phyloP scores from a whole-genome alignment of 768 basidiomycete species.

The Agrocybe chaxingu region DNA sequence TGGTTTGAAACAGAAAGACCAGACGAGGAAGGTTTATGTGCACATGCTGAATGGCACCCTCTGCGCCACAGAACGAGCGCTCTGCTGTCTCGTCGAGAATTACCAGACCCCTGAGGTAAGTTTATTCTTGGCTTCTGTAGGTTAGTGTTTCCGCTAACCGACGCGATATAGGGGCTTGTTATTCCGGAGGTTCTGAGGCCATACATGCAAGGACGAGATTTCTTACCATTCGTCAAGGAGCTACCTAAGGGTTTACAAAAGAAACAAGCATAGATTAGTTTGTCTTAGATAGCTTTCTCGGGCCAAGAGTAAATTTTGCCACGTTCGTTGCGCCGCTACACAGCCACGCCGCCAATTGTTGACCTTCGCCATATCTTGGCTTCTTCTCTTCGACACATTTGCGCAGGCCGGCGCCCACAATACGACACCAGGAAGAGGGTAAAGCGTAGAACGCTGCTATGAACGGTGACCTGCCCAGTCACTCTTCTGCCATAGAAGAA shows the following conservation, averaged over 20 bases:
- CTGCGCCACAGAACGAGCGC: conserved; percentile 93
- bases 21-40: conserved; percentile 89
- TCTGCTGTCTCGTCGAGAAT: conserved; percentile 98
- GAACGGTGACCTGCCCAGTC: conserved; percentile 36
- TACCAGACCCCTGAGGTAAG: conserved; percentile 92
- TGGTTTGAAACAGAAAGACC: conserved; percentile 88
- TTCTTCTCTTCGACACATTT: background rate
- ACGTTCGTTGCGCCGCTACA: conserved; percentile 8
- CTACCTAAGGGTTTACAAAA: conserved; percentile 75
- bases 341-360: background rate
- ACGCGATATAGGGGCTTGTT: conserved; percentile 66
- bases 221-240: conserved; percentile 80
- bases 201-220: conserved; percentile 96
- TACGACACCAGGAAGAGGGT: background rate
- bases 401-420: background rate
- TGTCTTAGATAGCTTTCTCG: background rate
- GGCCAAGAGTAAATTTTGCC: background rate
- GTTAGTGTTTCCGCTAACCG: conserved; percentile 4
- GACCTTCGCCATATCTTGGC: background rate
- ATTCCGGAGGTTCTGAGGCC: conserved; percentile 89
- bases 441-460: conserved; percentile 6
- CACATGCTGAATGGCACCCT: conserved; percentile 99
- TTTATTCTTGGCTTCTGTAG: conserved; percentile 11
- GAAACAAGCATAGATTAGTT: conserved; percentile 46
- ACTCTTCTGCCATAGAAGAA: conserved; percentile 40